Percentiles rank a stretch among this genome's conserved stretches.
These are phyloP conservation scores for Alectoria sarmentosa DNA, from an alignment of 495 filamentous ascomycete genomes.

Conservation along the genomic window DNA sequence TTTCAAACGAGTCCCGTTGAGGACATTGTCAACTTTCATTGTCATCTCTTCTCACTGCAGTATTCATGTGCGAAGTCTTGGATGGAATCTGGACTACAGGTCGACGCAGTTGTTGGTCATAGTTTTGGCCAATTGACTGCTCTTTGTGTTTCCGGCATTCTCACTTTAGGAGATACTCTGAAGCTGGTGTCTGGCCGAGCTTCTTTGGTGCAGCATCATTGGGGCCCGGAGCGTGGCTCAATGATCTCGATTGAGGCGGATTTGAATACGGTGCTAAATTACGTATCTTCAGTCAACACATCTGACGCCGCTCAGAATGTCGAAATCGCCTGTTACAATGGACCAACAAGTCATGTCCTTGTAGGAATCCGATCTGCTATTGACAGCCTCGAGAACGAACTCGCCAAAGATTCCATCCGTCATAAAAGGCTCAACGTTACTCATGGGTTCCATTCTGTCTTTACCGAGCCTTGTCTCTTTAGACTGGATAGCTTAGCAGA, in stretches of 20 bases:
- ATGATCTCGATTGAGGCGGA: slow-evolving; percentile 39
- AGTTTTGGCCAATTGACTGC: slow-evolving; percentile 45
- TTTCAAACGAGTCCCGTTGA: slow-evolving; percentile 35
- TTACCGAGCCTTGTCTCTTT: slow-evolving; percentile 36
- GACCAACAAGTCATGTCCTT: slow-evolving; percentile 39
- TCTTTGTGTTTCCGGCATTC: slow-evolving; percentile 34
- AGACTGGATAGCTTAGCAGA: slow-evolving; percentile 27
- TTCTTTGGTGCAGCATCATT: slow-evolving; percentile 35
- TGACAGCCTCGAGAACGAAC: slow-evolving; percentile 6
- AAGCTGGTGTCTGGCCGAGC: slow-evolving; percentile 39
- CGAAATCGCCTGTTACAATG: slow-evolving; percentile 46
- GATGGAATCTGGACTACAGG: slow-evolving; percentile 39
- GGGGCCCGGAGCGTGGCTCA: slow-evolving; percentile 41
- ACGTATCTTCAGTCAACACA: background rate
- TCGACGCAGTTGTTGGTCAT: slow-evolving; percentile 44
- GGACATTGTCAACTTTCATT: slow-evolving; percentile 41
- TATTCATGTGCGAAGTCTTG: slow-evolving; percentile 41
- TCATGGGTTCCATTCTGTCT: slow-evolving; percentile 42
- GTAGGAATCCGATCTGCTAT: slow-evolving; percentile 30
- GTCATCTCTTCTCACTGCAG: slow-evolving; percentile 41
- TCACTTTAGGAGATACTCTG: slow-evolving; percentile 35
- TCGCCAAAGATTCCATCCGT: slow-evolving; percentile 17
- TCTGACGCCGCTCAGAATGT: background rate
- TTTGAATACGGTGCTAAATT: too few species aligned
- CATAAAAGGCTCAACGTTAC: slow-evolving; percentile 35